phyloP scores from a whole-genome alignment of 495 filamentous ascomycete genomes.

The Aspergillus taichungensis region DNA sequence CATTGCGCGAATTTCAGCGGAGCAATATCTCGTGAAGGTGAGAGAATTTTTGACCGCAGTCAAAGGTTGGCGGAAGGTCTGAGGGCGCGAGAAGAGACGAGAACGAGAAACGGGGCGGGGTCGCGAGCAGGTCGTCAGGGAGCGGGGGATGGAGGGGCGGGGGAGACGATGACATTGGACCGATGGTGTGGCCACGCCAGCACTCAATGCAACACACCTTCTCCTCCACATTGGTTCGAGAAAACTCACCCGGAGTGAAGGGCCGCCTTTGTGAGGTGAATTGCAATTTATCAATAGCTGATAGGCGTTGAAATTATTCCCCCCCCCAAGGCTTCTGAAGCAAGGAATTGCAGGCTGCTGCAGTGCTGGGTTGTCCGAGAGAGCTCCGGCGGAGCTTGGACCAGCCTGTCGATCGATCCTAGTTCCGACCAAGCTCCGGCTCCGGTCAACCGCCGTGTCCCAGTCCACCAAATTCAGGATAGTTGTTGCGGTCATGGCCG shows the following conservation, averaged over 20 bases:
- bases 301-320: background rate
- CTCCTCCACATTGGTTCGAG: conserved; percentile 32
- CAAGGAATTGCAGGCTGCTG: too few species aligned
- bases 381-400: conserved; percentile 49
- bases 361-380: too few species aligned
- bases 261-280: too few species aligned
- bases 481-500: conserved; percentile 23
- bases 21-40: conserved; percentile 23
- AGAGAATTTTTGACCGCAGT: conserved; percentile 7
- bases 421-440: conserved; percentile 33
- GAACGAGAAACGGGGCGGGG: conserved; percentile 9
- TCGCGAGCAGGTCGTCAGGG: conserved; percentile 5
- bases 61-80: conserved; percentile 10
- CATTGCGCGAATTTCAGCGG: conserved; percentile 37
- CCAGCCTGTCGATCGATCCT: conserved; percentile 57
- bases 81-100: conserved; percentile 16
- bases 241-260: too few species aligned
- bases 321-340: background rate
- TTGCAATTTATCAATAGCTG: too few species aligned
- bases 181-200: conserved; percentile 17
- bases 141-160: conserved; percentile 8
- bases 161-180: conserved; percentile 13
- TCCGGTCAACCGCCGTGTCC: background rate
- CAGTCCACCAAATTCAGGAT: background rate
- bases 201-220: conserved; percentile 25